phyloP scores from a whole-genome alignment of 345 rosid genomes.

The Clausena lansium region DNA sequence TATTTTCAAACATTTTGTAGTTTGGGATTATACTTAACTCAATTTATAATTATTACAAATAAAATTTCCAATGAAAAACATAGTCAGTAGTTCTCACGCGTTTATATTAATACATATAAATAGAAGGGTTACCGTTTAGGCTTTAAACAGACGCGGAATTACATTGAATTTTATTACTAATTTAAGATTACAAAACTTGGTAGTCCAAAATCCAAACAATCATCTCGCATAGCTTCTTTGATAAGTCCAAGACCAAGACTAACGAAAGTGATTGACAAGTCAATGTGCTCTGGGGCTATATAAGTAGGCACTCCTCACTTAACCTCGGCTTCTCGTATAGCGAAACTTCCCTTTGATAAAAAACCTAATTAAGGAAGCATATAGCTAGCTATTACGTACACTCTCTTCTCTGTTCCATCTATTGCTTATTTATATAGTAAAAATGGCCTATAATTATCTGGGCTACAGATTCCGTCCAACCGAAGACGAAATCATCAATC shows the following conservation, averaged over 20 bases:
- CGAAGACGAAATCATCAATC: slow-evolving; percentile 21
- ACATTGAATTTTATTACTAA: not conserved
- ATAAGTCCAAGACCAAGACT: not conserved
- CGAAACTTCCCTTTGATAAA: not conserved
- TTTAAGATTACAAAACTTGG: not conserved
- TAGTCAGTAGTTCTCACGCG: not conserved
- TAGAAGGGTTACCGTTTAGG: not conserved
- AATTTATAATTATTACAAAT: too few species aligned
- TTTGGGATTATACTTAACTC: too few species aligned
- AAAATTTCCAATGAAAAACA: too few species aligned
- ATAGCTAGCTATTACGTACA: not conserved
- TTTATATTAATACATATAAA: too few species aligned
- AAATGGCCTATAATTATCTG: not conserved
- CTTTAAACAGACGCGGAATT: not conserved
- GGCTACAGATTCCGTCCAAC: slow-evolving; percentile 36
- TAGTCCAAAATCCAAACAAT: not conserved
- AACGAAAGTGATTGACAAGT: not conserved
- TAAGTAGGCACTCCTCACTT: not conserved
- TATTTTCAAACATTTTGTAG: too few species aligned
- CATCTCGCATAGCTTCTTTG: not conserved
- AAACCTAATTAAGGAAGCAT: not conserved
- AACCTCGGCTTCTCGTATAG: not conserved
- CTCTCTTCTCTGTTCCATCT: not conserved
- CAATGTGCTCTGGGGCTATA: not conserved
- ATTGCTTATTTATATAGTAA: not conserved